Evolutionary conservation across 176 grass and related monocot genomes (phyloP).

Genomic region (Panicum miliaceum): DNA sequence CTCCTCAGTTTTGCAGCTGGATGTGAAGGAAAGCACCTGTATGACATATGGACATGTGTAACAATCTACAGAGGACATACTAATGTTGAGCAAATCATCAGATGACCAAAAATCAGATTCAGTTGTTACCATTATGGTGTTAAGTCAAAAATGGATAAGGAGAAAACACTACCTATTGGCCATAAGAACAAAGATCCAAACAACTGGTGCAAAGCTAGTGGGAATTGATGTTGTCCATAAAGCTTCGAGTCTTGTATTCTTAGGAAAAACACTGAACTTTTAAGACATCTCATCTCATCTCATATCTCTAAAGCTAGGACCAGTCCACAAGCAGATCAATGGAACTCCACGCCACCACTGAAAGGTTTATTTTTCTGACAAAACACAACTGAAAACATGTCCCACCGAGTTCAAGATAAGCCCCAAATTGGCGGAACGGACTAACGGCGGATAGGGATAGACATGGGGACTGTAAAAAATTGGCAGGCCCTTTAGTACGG

Average conservation of each 20-base stretch:
- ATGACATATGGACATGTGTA: conserved; percentile 33
- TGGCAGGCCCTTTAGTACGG: neutral
- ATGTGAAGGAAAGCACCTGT: conserved; percentile 76
- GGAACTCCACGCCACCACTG: neutral
- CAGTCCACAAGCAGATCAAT: neutral
- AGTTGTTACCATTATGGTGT: neutral
- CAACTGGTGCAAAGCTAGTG: neutral
- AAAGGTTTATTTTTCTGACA: neutral
- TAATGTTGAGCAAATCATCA: neutral
- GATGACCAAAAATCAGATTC: neutral
- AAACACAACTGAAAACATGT: neutral
- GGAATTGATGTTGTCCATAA: neutral
- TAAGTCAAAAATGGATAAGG: neutral
- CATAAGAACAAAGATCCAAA: neutral
- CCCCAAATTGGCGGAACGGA: neutral
- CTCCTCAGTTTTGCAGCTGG: conserved; percentile 77
- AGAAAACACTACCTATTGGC: neutral
- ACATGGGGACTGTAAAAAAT: neutral
- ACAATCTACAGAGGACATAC: neutral
- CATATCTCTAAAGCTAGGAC: neutral
- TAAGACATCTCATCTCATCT: neutral
- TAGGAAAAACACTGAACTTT: neutral
- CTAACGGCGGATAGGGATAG: neutral
- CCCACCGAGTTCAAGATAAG: conserved; percentile 2
- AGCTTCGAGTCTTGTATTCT: neutral